A percentile compares a stretch with the other conserved stretches of the same genome.
Conservation (phyloP, 2,329 filamentous ascomycete species). For the Westerdykella aurantiaca region DNA sequence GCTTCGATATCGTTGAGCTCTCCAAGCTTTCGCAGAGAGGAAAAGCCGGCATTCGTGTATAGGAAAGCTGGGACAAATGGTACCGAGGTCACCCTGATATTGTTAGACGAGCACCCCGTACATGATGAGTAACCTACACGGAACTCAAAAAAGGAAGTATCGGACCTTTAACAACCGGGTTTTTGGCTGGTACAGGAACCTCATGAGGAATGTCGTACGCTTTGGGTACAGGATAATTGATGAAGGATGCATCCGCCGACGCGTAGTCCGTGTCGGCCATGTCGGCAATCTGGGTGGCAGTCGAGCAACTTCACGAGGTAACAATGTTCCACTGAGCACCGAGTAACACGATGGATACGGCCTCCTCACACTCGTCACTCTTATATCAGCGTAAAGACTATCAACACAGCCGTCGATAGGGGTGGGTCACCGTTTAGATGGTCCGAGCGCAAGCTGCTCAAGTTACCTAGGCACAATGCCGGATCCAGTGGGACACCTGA, state of each 20-base stretch:
- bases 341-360: no score
- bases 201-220: constrained; percentile 30
- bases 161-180: constrained; percentile 64
- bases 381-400: not conserved
- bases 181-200: constrained; percentile 42
- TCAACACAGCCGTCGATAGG: not conserved
- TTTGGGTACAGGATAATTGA: constrained; percentile 34
- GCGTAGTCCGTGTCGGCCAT: constrained; percentile 17
- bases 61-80: constrained; percentile 57
- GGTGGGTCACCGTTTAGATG: no score
- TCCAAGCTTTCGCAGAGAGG: constrained; percentile 49
- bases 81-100: constrained; percentile 54
- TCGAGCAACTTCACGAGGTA: not conserved
- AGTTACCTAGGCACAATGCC: no score
- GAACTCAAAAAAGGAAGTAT: constrained; percentile 57
- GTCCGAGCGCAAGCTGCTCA: no score
- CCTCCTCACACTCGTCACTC: no score
- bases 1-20: constrained; percentile 50
- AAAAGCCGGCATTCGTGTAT: constrained; percentile 68
- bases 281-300: constrained; percentile 2
- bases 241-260: constrained; percentile 16
- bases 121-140: constrained; percentile 44
- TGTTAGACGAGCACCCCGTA: constrained; percentile 2
- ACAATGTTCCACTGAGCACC: not conserved
- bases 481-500: no score